Base-by-base conservation (phyloP, 768 basidiomycete genomes). In the Auricularia sp. region DNA sequence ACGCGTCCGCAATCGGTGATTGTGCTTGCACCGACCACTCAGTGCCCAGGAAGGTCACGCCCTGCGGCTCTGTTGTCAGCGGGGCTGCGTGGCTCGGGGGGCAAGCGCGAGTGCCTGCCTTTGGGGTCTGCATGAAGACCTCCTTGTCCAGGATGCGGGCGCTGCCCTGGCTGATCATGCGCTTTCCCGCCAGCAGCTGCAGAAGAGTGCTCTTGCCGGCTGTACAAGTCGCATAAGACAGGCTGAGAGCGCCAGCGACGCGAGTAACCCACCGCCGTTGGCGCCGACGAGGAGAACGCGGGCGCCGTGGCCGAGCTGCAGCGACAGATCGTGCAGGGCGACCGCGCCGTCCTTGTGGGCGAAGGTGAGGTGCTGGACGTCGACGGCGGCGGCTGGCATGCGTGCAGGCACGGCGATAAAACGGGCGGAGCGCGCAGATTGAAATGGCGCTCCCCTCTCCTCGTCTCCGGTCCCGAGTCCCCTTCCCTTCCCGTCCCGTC, bases 181-280 rank as follows among this genome's bases (percentile, higher is more conserved):
- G 83, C 75, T 95, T 98, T 7, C 96, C 96, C 0, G 96, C 96
- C 5, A 98, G 82, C 65, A 98, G 89, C 71, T 96, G 91, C 18
- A 99, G 81, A 13, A 99, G 79, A 3, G 96, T 98, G n/a, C 94
- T 95, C 76, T 99, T 98, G 8, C 96, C 96, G 62, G 92, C 89
- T 89, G 69, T 33, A 61, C 21, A 62, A 36, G 63, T 51, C 47
- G 16, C 10, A 21, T 51, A 0, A 18, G 16, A 10, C 1, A n/a
- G 14, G 47, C 11, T 14, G 47, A 18, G 18, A 18, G 18, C 18
- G 47, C 47, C 10, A 2, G 10, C 11, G 47, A 18, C 14, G 47
- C 16, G 6, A 51, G 47, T 6, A 16, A 70, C 85, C 66, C 64
- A 91, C 94, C 94, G 76, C 96, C 96, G 73, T 98, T 98, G 24